These are phyloP conservation scores for Penicillium crystallinum DNA, from an alignment of 495 filamentous ascomycete genomes.

Conservation along the genomic window DNA sequence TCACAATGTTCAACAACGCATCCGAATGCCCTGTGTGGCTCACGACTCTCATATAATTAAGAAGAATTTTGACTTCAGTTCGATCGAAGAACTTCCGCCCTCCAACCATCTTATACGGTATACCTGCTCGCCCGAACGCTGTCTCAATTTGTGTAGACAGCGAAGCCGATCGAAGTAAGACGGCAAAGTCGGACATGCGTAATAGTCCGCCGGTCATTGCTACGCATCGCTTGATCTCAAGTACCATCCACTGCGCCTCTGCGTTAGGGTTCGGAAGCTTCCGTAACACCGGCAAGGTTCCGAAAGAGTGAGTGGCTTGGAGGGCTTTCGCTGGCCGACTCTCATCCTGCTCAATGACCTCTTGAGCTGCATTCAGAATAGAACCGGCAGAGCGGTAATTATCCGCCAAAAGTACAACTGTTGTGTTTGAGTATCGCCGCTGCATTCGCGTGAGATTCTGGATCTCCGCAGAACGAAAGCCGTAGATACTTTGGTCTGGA, in stretches of 20 bases:
- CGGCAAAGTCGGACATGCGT: slow-evolving; percentile 72
- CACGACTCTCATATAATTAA: slow-evolving; percentile 86
- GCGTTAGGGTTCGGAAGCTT: slow-evolving; percentile 63
- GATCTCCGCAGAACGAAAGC: slow-evolving; percentile 95
- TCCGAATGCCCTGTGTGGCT: slow-evolving; percentile 87
- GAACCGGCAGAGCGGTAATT: slow-evolving; percentile 92
- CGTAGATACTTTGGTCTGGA: slow-evolving; percentile 97
- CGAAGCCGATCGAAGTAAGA: slow-evolving; percentile 77
- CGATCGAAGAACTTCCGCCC: slow-evolving; percentile 91
- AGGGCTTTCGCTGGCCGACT: slow-evolving; percentile 73
- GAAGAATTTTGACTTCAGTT: slow-evolving; percentile 77
- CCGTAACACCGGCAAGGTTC: slow-evolving; percentile 79
- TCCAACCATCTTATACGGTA: slow-evolving; percentile 93
- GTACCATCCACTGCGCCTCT: slow-evolving; percentile 86
- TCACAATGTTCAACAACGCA: slow-evolving; percentile 78
- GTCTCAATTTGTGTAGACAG: slow-evolving; percentile 82
- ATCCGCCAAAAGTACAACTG: slow-evolving; percentile 82
- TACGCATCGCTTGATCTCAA: slow-evolving; percentile 70
- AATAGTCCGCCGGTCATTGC: slow-evolving; percentile 69
- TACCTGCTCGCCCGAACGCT: slow-evolving; percentile 75
- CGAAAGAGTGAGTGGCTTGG: slow-evolving; percentile 72
- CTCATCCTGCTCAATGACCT: slow-evolving; percentile 89
- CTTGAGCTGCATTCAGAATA: slow-evolving; percentile 77
- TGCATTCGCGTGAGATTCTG: slow-evolving; percentile 80
- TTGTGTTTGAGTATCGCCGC: slow-evolving; percentile 66